Conservation (phyloP, 352 stramenopile genomes). For the Phytophthora syringae region DNA sequence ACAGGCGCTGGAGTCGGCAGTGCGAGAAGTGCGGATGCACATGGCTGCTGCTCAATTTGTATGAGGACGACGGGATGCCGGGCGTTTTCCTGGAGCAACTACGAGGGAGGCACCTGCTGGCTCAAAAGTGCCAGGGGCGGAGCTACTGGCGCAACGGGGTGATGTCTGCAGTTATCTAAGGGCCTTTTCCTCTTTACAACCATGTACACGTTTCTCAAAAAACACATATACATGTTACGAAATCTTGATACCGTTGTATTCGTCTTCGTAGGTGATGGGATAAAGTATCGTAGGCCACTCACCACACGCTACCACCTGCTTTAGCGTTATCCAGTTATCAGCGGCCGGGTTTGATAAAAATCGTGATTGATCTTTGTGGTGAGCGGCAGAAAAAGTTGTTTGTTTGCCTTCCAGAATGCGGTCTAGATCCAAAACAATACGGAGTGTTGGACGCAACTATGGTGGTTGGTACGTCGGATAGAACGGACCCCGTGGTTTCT, state of each 20-base stretch:
- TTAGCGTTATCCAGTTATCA: slow-evolving; percentile 13
- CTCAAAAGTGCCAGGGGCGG: slow-evolving; percentile 57
- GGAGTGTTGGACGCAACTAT: slow-evolving; percentile 29
- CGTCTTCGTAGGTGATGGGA: slow-evolving; percentile 18
- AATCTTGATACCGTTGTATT: slow-evolving; percentile 16
- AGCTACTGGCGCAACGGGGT: background rate
- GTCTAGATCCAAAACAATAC: slow-evolving; percentile 19
- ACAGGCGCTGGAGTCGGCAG: slow-evolving; percentile 18
- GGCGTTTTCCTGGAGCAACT: slow-evolving; percentile 58
- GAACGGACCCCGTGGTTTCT: slow-evolving; percentile 7
- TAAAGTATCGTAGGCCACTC: slow-evolving; percentile 21
- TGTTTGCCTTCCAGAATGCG: slow-evolving; percentile 23
- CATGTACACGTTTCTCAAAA: background rate
- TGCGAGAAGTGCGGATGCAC: slow-evolving; percentile 20
- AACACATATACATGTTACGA: background rate
- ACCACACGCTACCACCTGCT: slow-evolving; percentile 10
- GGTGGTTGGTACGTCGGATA: slow-evolving; percentile 17
- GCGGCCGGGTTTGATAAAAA: background rate
- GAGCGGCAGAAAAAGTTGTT: slow-evolving; percentile 1
- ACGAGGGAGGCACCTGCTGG: slow-evolving; percentile 62
- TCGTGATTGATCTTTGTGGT: slow-evolving; percentile 2
- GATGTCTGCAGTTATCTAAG: slow-evolving; percentile 23
- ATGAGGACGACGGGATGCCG: slow-evolving; percentile 33
- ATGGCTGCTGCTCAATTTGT: slow-evolving; percentile 40
- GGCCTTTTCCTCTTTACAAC: background rate